These are phyloP conservation scores for Ceratobasidium sp. DNA, from an alignment of 1,284 basidiomycete genomes.

Conservation along the genomic window DNA sequence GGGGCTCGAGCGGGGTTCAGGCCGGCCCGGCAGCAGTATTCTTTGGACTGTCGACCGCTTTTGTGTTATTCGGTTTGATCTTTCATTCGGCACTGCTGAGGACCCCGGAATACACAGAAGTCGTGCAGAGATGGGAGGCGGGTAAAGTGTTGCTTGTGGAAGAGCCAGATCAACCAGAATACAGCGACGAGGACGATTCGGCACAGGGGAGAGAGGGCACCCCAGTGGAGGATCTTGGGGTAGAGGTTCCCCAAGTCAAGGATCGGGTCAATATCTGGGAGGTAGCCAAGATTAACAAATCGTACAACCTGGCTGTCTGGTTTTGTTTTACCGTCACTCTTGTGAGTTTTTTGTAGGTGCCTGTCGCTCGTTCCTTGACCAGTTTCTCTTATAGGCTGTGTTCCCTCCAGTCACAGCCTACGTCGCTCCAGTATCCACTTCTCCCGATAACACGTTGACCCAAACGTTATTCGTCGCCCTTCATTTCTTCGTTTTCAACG, in stretches of 20 bases:
- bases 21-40: conserved; percentile 61
- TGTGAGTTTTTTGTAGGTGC: conserved; percentile 13
- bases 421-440: conserved; percentile 53
- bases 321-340: conserved; percentile 58
- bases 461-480: conserved; percentile 58
- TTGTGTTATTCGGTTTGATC: conserved; percentile 31
- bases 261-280: conserved; percentile 51
- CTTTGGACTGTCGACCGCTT: conserved; percentile 43
- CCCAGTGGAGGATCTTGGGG: conserved; percentile 43
- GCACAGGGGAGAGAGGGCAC: conserved; percentile 49
- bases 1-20: conserved; percentile 48
- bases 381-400: conserved; percentile 25
- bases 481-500: conserved; percentile 60
- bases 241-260: conserved; percentile 55
- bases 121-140: conserved; percentile 43
- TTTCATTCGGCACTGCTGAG: conserved; percentile 38
- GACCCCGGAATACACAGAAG: conserved; percentile 37
- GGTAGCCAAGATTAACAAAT: conserved; percentile 54
- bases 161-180: conserved; percentile 36
- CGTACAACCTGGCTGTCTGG: conserved; percentile 57
- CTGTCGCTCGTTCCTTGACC: neutral
- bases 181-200: conserved; percentile 29
- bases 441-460: conserved; percentile 54
- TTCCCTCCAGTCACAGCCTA: conserved; percentile 45
- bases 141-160: conserved; percentile 34